Evolutionary conservation across 805 yeast species (phyloP).

Genomic region (Naumovozyma castellii): DNA sequence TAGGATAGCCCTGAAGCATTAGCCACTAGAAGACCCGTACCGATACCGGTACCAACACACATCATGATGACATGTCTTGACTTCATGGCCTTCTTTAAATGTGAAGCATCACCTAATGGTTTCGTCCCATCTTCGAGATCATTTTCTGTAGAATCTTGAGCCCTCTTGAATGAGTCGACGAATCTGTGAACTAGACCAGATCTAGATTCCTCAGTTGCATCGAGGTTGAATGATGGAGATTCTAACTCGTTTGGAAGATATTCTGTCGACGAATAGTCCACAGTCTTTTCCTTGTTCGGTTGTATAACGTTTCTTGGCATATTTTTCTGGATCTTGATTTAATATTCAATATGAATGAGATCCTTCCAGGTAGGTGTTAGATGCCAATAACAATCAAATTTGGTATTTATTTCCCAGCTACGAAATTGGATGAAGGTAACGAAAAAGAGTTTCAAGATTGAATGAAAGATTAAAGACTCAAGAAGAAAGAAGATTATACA

Average conservation of each 20-base stretch:
- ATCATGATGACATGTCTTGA: conserved; percentile 56
- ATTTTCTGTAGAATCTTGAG: conserved; percentile 6
- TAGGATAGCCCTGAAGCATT: conserved; percentile 38
- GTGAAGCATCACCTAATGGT: conserved; percentile 8
- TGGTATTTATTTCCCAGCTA: no score
- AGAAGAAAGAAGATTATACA: no score
- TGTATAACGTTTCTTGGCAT: background rate
- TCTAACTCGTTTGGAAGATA: background rate
- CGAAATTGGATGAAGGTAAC: no score
- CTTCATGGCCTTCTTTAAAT: conserved; percentile 16
- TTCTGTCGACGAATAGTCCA: background rate
- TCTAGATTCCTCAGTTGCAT: background rate
- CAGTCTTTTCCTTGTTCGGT: background rate
- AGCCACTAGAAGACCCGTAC: conserved; percentile 60
- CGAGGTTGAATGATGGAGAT: background rate
- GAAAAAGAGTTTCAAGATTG: no score
- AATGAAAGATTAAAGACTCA: no score
- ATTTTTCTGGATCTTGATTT: background rate
- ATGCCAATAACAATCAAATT: no score
- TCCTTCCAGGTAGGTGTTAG: no score
- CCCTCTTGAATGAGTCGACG: conserved; percentile 21
- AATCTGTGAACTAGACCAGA: conserved; percentile 5
- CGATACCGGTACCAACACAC: conserved; percentile 78
- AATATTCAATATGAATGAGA: background rate
- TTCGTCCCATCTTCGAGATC: conserved; percentile 16